Evolutionary conservation across 345 rosid species (phyloP).

Genomic region (Eucalyptus guilfoylei): DNA sequence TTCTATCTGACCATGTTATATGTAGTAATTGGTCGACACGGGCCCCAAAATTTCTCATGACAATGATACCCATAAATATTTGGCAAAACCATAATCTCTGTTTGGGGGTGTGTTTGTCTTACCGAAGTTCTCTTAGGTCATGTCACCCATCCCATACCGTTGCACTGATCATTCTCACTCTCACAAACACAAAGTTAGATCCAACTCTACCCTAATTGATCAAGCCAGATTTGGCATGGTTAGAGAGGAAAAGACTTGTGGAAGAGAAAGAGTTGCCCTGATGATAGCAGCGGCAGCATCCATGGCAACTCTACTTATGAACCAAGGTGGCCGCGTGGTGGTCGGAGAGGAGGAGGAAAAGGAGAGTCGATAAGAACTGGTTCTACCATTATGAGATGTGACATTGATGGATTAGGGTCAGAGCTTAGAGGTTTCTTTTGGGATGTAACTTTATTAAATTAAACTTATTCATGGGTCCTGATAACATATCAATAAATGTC

Average conservation of each 20-base stretch:
- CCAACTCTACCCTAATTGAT: not conserved
- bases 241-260: not conserved
- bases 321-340: not conserved
- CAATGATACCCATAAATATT: not conserved
- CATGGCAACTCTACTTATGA: not conserved
- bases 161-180: not conserved
- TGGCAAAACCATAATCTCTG: not conserved
- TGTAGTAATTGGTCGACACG: not conserved
- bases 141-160: not conserved
- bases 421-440: not conserved
- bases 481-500: not conserved
- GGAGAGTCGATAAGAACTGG: not conserved
- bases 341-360: not conserved
- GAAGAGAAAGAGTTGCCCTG: not conserved
- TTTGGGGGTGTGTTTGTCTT: not conserved
- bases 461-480: not conserved
- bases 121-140: not conserved
- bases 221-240: not conserved
- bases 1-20: not conserved
- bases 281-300: not conserved
- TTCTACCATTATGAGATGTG: not conserved
- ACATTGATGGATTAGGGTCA: not conserved
- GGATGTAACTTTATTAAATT: not conserved
- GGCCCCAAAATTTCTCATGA: not conserved
- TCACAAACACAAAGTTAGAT: not conserved